Evolutionary conservation across 768 basidiomycete species (phyloP).

Genomic region (Hygrocybe coccinea): DNA sequence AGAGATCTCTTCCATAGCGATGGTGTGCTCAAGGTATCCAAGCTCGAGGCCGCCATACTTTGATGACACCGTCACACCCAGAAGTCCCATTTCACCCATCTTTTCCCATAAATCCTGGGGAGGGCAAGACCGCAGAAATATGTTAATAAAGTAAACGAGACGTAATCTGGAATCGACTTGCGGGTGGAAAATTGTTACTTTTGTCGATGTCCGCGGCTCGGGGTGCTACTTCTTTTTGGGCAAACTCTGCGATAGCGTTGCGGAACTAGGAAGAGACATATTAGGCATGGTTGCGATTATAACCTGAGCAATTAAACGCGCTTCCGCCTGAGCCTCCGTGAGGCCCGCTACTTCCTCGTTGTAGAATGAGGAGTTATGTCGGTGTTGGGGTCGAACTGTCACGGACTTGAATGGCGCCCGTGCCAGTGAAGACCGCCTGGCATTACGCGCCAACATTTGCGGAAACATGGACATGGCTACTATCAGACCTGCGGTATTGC

Average conservation of each 20-base stretch:
- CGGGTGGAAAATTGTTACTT: slow-evolving; percentile 74
- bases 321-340: slow-evolving; percentile 76
- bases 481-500: not conserved
- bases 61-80: slow-evolving; percentile 79
- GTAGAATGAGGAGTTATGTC: slow-evolving; percentile 54
- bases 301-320: slow-evolving; percentile 26
- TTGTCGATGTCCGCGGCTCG: slow-evolving; percentile 82
- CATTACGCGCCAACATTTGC: not conserved
- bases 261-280: slow-evolving; percentile 56
- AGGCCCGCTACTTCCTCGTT: slow-evolving; percentile 71
- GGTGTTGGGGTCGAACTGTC: slow-evolving; percentile 10
- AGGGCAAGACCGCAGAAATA: too few species aligned
- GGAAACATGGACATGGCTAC: not conserved
- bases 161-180: slow-evolving; percentile 30
- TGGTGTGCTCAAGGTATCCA: slow-evolving; percentile 82
- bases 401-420: not conserved
- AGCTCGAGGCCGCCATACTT: slow-evolving; percentile 78
- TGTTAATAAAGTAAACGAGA: not conserved
- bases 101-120: slow-evolving; percentile 80
- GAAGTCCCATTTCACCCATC: slow-evolving; percentile 86
- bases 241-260: slow-evolving; percentile 72
- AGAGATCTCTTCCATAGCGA: slow-evolving; percentile 94
- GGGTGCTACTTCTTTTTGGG: slow-evolving; percentile 79
- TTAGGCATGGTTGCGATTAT: slow-evolving; percentile 1
- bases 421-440: not conserved